Evolutionary conservation across 306 rosid species (phyloP).

Genomic region (Malus sieversii): DNA sequence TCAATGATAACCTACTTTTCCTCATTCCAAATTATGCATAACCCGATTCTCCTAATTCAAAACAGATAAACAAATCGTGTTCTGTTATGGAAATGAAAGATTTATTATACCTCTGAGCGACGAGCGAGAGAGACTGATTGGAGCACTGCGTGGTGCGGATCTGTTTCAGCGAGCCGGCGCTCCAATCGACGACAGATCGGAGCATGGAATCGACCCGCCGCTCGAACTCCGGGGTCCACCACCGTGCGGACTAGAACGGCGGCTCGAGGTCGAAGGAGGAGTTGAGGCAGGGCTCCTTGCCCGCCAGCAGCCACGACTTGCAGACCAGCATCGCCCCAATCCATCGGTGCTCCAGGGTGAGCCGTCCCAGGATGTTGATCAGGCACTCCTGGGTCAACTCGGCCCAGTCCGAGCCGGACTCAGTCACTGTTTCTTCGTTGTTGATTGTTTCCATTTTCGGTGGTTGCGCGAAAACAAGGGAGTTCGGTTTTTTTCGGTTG

Average conservation of each 20-base stretch:
- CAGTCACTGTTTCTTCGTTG: slow-evolving; percentile 8
- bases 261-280: slow-evolving; percentile 57
- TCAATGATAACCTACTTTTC: neutral
- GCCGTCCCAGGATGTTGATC: slow-evolving; percentile 61
- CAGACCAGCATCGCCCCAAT: slow-evolving; percentile 60
- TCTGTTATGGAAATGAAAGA: neutral
- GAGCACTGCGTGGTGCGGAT: slow-evolving; percentile 73
- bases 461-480: neutral
- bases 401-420: slow-evolving; percentile 40
- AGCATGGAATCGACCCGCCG: slow-evolving; percentile 67
- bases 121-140: slow-evolving; percentile 47
- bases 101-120: slow-evolving; percentile 48
- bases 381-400: slow-evolving; percentile 78
- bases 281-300: slow-evolving; percentile 57
- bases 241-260: slow-evolving; percentile 38
- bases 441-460: slow-evolving; percentile 16
- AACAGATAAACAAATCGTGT: neutral
- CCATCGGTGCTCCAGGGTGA: slow-evolving; percentile 62
- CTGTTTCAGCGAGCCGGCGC: slow-evolving; percentile 36
- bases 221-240: slow-evolving; percentile 68
- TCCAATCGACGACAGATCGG: slow-evolving; percentile 53
- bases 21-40: neutral
- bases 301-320: slow-evolving; percentile 68
- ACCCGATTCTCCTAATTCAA: neutral
- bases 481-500: neutral